Base-by-base conservation (phyloP, 768 basidiomycete genomes). In the Suillus subalutaceus region DNA sequence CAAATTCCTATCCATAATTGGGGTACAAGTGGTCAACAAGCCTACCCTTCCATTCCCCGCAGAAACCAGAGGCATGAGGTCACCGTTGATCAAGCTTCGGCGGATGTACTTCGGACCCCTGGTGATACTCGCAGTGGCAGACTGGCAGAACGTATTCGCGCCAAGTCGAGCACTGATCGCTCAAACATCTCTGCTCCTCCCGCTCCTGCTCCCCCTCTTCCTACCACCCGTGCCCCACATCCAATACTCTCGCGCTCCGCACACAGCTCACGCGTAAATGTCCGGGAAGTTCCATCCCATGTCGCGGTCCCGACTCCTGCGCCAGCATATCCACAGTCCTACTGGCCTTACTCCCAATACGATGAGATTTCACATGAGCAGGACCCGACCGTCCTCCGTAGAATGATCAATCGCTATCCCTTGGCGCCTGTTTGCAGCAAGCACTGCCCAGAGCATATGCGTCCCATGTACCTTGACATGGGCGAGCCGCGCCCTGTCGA, bases 381-480 rank as follows among this genome's bases (percentile, higher is more conserved):
- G 37, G 64, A 67, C 32, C 53, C 41, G 5, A 30, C 40, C 16
- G 4, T 15, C 3, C 38, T 57, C 48, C 43, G 64, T 30, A 15
- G 3, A 13, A 50, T 37, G 66, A 67, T 67, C 35, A 53, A 59
- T 15, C 13, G 15, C 9, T 46, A 50, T 35, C 62, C 65, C 23
- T 8, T 61, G 2, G 46, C 67, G 9, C 65, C 65, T 13, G 58
- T 58, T 6, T 9, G 8, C 37, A 23, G 12, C 16, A 40, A 41
- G 2, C 38, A 60, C 7, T 20, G 30, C 6, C 67, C 67, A 8
- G 56, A 35, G 10, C 13, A 63, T 52, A 44, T 66, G 15, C 62
- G 62, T 7, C 67, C 67, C 5, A 57, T 68, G 6, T 30, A 46
- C 35, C 63, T 66, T 43, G 65, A 68, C 56, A 58, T 66, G 65